A percentile compares a stretch with the other conserved stretches of the same genome.
These are phyloP conservation scores for Cymbopogon flexuosus DNA, from an alignment of 202 grass and related monocot species.

Conservation along the genomic window DNA sequence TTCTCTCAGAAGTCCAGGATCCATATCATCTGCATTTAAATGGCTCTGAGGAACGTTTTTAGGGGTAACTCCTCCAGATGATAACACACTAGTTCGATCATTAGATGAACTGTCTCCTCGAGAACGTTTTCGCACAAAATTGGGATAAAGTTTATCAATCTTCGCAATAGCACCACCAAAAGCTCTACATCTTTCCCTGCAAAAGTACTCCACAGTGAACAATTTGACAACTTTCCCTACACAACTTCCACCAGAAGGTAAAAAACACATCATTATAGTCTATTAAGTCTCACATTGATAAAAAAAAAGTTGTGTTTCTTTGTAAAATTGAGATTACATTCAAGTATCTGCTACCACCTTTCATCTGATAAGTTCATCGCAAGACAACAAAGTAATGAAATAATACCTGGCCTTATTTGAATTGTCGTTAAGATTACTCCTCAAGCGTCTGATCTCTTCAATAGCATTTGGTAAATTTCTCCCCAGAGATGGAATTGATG, in stretches of 20 bases:
- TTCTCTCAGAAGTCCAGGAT: conserved; percentile 66
- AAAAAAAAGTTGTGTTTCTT: background rate
- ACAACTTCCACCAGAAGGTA: background rate
- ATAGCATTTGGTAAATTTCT: conserved; percentile 43
- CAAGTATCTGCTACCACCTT: conserved; percentile 24
- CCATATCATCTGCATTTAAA: conserved; percentile 53
- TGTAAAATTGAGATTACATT: conserved; percentile 23
- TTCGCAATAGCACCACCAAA: conserved; percentile 52
- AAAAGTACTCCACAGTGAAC: conserved; percentile 18
- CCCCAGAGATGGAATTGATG: conserved; percentile 36
- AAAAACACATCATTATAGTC: background rate
- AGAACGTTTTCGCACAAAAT: conserved; percentile 57
- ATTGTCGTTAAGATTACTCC: conserved; percentile 49
- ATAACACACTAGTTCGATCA: conserved; percentile 41
- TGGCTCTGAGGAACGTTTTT: conserved; percentile 47
- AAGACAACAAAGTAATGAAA: conserved; percentile 28
- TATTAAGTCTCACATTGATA: background rate
- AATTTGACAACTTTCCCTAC: conserved; percentile 13
- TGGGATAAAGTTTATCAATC: conserved; percentile 58
- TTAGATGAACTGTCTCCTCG: conserved; percentile 56
- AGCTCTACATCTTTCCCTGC: conserved; percentile 49
- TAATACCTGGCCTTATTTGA: conserved; percentile 61
- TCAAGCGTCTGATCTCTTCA: conserved; percentile 59
- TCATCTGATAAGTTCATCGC: conserved; percentile 17
- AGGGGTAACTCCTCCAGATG: conserved; percentile 47